Conservation (phyloP, 441 rosid genomes). For the Pelargonium citronellum region DNA sequence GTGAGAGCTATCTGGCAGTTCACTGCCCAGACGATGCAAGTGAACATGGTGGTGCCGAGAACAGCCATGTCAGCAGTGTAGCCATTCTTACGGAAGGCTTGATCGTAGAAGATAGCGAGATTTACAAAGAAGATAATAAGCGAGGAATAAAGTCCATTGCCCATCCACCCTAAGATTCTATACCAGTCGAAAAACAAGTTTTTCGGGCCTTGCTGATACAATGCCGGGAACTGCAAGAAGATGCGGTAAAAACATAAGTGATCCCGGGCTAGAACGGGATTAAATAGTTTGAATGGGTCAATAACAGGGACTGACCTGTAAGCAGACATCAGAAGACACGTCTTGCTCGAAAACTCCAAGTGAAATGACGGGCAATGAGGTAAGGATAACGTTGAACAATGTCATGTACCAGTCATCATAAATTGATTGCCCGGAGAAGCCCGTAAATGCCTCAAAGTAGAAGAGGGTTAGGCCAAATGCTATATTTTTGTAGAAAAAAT, state of each 20-base stretch:
- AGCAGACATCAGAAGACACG: conserved; percentile 59
- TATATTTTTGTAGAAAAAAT: conserved; percentile 72
- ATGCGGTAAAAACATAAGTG: no score
- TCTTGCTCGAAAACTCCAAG: conserved; percentile 73
- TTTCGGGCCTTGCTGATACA: conserved; percentile 60
- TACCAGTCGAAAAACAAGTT: conserved; percentile 51
- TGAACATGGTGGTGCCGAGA: conserved; percentile 42
- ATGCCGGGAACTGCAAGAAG: conserved; percentile 73
- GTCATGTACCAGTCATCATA: conserved; percentile 66
- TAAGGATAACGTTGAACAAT: conserved; percentile 56
- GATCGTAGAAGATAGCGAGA: conserved; percentile 23
- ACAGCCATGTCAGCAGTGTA: conserved; percentile 37
- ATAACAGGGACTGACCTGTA: conserved; percentile 39
- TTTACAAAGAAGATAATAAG: conserved; percentile 39
- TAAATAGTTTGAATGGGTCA: no score
- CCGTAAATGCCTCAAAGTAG: conserved; percentile 55
- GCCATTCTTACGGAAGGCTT: conserved; percentile 36
- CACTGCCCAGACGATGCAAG: conserved; percentile 57
- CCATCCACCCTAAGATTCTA: conserved; percentile 57
- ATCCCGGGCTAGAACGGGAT: no score
- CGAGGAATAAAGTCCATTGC: conserved; percentile 42
- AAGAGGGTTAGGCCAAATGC: conserved; percentile 69
- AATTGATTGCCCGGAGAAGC: conserved; percentile 50
- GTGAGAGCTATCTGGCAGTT: conserved; percentile 58
- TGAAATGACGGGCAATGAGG: conserved; percentile 68